phyloP scores from a whole-genome alignment of 31 red algal species.

The Odonthalia washingtoniensis region DNA sequence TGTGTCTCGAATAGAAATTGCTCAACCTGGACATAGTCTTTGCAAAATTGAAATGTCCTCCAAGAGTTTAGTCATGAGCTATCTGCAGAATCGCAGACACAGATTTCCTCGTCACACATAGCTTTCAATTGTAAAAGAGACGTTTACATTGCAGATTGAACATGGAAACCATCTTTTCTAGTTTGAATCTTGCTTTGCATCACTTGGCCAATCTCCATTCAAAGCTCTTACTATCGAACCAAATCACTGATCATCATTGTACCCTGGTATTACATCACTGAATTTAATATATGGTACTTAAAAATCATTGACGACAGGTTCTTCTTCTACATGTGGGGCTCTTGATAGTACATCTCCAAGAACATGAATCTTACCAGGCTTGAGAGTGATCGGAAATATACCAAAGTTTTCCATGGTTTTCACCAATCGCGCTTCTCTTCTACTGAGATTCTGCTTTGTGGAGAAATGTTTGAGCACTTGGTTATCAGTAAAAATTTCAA shows the following conservation, averaged over 20 bases:
- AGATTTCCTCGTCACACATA: constrained; percentile 5
- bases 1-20: constrained; percentile 38
- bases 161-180: constrained; percentile 7
- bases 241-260: constrained; percentile 2
- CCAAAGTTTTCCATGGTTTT: neutral
- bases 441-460: constrained; percentile 5
- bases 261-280: neutral
- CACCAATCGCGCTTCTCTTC: constrained; percentile 9
- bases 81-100: constrained; percentile 14
- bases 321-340: neutral
- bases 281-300: neutral
- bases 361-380: constrained; percentile 26
- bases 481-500: constrained; percentile 29
- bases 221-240: neutral
- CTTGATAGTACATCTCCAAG: constrained; percentile 21
- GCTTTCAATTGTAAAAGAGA: neutral
- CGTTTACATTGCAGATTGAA: neutral
- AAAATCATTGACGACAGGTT: neutral
- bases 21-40: constrained; percentile 25
- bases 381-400: neutral
- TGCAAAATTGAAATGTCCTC: constrained; percentile 37
- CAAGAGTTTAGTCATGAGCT: constrained; percentile 13
- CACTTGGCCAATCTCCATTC: neutral
- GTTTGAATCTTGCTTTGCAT: constrained; percentile 1
- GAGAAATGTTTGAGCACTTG: constrained; percentile 22